phyloP scores from a whole-genome alignment of 352 stramenopile genomes.

The Achlya hypogyna region DNA sequence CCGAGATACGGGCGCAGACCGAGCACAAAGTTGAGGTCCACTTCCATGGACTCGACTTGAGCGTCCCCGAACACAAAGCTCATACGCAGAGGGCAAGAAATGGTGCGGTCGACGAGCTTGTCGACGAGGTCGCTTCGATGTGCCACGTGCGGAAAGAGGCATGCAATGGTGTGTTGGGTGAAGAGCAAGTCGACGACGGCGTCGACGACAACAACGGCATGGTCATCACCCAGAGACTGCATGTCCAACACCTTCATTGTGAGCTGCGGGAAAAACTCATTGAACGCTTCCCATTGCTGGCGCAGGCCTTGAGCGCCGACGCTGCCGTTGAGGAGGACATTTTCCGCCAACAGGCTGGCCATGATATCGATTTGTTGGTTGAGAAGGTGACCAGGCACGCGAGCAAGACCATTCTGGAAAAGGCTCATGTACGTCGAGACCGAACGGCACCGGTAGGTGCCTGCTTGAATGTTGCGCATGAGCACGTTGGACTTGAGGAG shows the following conservation, averaged over 20 bases:
- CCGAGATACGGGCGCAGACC: not conserved
- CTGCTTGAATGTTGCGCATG: constrained; percentile 3
- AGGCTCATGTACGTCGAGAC: constrained; percentile 14
- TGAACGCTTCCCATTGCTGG: constrained; percentile 14
- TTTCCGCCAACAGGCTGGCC: not conserved
- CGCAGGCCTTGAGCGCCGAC: constrained; percentile 1
- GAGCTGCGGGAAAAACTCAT: not conserved
- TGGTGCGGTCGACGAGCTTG: not conserved
- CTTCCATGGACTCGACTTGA: constrained; percentile 10
- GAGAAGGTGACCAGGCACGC: not conserved
- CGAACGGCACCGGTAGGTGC: constrained; percentile 4
- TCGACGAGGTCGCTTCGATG: not conserved
- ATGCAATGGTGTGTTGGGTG: not conserved
- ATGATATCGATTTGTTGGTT: constrained; percentile 8
- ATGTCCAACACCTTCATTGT: constrained; percentile 2
- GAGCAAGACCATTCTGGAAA: constrained; percentile 5
- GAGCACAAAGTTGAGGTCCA: constrained; percentile 1
- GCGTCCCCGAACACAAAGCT: constrained; percentile 12
- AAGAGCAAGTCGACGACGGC: constrained; percentile 8
- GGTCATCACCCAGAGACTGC: not conserved
- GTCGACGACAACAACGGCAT: constrained; percentile 9
- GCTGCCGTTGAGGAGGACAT: constrained; percentile 7
- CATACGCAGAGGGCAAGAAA: constrained; percentile 1
- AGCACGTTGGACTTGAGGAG: constrained; percentile 1
- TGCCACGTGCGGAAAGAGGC: constrained; percentile 3